Conservation (phyloP, 345 rosid genomes). For the Dimocarpus longan region DNA sequence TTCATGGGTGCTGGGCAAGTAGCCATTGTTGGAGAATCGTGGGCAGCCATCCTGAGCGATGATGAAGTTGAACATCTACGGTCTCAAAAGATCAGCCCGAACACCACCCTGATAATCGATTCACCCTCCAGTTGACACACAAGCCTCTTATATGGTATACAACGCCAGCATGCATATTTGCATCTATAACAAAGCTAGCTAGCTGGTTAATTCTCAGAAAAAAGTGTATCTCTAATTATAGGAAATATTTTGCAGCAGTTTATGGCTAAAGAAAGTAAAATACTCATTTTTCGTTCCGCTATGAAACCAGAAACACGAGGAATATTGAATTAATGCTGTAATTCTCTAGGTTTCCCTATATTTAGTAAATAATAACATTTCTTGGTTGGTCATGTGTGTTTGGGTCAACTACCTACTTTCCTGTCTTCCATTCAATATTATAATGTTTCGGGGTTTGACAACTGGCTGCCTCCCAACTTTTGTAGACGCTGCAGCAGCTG, state of each 20-base stretch:
- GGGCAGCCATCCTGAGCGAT: conserved; percentile 12
- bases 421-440: too few species aligned
- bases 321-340: too few species aligned
- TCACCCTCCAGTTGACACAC: background rate
- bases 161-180: background rate
- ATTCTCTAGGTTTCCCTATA: too few species aligned
- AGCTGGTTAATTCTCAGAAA: background rate
- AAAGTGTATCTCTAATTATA: background rate
- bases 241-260: background rate
- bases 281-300: background rate
- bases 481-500: too few species aligned
- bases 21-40: background rate
- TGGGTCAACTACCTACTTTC: too few species aligned
- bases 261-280: background rate
- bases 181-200: background rate
- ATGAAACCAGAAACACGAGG: conserved; percentile 1
- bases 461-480: too few species aligned
- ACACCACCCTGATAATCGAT: background rate
- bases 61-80: background rate
- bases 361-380: too few species aligned
- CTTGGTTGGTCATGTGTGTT: too few species aligned
- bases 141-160: background rate
- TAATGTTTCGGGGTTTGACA: too few species aligned
- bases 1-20: conserved; percentile 57
- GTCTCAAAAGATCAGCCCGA: too few species aligned